Evolutionary conservation across 202 grass and related monocot species (phyloP).

Genomic region (Sporobolus alterniflorus): DNA sequence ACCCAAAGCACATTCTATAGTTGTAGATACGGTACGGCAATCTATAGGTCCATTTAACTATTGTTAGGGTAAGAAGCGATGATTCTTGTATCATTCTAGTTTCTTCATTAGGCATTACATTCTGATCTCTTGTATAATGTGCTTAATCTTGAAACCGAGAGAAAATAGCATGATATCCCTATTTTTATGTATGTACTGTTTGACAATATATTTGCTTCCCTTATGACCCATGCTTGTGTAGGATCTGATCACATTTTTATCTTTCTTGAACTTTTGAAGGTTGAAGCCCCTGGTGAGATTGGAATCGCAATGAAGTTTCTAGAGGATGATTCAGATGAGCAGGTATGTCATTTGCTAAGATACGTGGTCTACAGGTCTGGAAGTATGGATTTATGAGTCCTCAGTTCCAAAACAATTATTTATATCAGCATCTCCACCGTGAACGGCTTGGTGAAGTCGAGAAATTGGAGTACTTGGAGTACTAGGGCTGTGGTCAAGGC

Average conservation of each 20-base stretch:
- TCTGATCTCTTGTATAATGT: neutral
- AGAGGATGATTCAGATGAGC: conserved; percentile 59
- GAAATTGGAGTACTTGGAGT: neutral
- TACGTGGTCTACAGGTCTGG: neutral
- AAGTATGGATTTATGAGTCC: neutral
- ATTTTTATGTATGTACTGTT: neutral
- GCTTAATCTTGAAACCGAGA: too few relatives aligned
- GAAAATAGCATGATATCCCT: neutral
- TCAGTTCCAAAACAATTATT: neutral
- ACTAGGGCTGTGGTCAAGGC: too few relatives aligned
- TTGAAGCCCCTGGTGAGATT: conserved; percentile 92
- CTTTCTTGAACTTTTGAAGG: conserved; percentile 53
- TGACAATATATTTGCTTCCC: neutral
- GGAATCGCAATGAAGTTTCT: conserved; percentile 97
- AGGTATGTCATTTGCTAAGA: conserved; percentile 50
- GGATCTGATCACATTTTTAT: conserved; percentile 30
- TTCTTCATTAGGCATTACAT: neutral
- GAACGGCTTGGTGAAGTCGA: too few relatives aligned
- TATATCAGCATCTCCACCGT: too few relatives aligned
- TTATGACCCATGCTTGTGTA: too few relatives aligned
- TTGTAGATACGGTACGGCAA: too few relatives aligned
- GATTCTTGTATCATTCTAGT: too few relatives aligned
- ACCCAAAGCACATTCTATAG: too few relatives aligned
- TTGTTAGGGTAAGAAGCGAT: too few relatives aligned
- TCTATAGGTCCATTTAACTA: neutral